These are phyloP conservation scores for Rhizoclosmatium globosum DNA, from an alignment of 192 early-diverging fungal genomes.

Conservation along the genomic window DNA sequence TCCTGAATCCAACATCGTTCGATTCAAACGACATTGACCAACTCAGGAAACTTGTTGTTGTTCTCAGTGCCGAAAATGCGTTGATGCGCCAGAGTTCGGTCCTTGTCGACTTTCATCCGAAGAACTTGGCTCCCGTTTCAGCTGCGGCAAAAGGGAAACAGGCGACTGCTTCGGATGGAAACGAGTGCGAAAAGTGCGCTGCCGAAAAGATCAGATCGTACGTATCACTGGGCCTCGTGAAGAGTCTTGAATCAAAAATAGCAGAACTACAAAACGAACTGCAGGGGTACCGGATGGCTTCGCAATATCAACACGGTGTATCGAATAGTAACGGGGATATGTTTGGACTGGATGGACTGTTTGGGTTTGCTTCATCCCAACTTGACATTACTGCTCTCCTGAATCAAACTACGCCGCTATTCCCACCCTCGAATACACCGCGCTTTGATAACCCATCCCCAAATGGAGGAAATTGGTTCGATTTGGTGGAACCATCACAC, in stretches of 20 bases:
- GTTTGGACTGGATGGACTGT: background rate
- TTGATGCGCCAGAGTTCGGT: conserved; percentile 5
- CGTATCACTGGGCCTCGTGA: conserved; percentile 21
- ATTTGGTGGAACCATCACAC: background rate
- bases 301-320: background rate
- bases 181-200: background rate
- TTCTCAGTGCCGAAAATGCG: conserved; percentile 3
- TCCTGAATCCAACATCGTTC: too few species aligned
- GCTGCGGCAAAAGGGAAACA: background rate
- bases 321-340: background rate
- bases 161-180: background rate
- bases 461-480: background rate
- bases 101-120: background rate
- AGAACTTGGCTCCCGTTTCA: background rate
- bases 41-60: background rate
- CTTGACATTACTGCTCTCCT: background rate
- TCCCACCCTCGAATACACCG: too few species aligned
- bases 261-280: background rate
- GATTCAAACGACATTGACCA: background rate
- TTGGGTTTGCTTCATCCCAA: background rate
- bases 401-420: background rate
- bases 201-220: conserved; percentile 13
- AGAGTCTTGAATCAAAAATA: conserved; percentile 3
- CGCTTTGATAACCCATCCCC: background rate
- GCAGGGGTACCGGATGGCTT: background rate